Evolutionary conservation across 2,329 filamentous ascomycete genomes (phyloP), one percentile per base, ranked within the genome.

Genomic region (Alternaria alternata): DNA sequence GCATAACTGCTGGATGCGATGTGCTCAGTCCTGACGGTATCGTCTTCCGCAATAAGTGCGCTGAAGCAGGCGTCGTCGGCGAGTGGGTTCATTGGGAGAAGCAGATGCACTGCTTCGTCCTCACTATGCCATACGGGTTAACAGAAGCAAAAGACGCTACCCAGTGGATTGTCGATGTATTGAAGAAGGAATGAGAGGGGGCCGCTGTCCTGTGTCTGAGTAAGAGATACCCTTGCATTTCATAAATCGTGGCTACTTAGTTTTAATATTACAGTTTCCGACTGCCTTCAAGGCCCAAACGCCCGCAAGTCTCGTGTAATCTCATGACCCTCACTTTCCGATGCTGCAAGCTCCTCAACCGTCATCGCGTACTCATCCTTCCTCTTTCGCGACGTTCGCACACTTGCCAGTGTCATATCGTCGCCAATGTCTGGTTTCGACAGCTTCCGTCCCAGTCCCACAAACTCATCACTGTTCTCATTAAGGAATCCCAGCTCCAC

Each of bases 101-200:
- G 18, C 84, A 87, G 74, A 88, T 88, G 84, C 86, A 88, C 71
- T 86, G 84, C 60, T 88, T 87, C 53, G 80, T 84, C 1, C 70
- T 88, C 36, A 81, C 83, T 1, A 82, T 81, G 46, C 74, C 78
- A 2, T 87, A 84, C 63, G 79, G 80, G 0, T 38, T 87, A 26
- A 74, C 69, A 5, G 85, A 87, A 64, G 80, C 82, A 2, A 79
- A 75, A 30, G 74, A 83, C 59, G 81, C 72, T 0, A 75, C 82
- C 30, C 75, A 81, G 2, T 86, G 84, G 81, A 74, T 84, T 0
- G 54, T 83, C 1, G 75, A 81, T 26, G 69, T 78, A 0, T 52
- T 80, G 30, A 75, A 68, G 54, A 66, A 65, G 18, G 71, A 70
- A 42, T 75, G 49, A 62, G 11, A 39, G 20, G 24, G 4, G 24